These are phyloP conservation scores for Termitomyces sp. DNA, from an alignment of 768 basidiomycete genomes.

Conservation along the genomic window DNA sequence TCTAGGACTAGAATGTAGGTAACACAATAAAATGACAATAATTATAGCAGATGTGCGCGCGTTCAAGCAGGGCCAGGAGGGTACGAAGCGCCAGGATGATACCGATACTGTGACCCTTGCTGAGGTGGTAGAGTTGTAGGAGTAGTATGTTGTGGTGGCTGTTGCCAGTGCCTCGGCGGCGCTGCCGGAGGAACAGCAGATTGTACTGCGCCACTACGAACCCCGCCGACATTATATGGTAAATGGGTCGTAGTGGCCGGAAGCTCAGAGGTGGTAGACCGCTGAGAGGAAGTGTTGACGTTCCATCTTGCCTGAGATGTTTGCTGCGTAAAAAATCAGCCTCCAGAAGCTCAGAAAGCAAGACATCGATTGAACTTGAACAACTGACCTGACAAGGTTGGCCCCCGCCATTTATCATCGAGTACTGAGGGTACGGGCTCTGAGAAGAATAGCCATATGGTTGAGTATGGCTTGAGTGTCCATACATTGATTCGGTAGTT, in stretches of 20 bases:
- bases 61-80: conserved; percentile 23
- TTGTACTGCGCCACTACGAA: conserved; percentile 7
- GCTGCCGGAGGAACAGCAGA: not conserved
- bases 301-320: conserved; percentile 21
- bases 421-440: conserved; percentile 14
- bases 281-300: conserved; percentile 20
- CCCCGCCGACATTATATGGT: conserved; percentile 18
- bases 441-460: conserved; percentile 23
- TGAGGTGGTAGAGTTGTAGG: conserved; percentile 15
- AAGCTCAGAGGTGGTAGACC: conserved; percentile 12
- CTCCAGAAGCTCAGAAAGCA: not conserved
- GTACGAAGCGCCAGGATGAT: conserved; percentile 30
- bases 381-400: conserved; percentile 19
- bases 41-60: conserved; percentile 12
- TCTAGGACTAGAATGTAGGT: conserved; percentile 10
- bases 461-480: conserved; percentile 19
- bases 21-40: conserved; percentile 15
- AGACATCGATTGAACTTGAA: not conserved
- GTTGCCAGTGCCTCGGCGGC: conserved; percentile 10
- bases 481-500: conserved; percentile 20
- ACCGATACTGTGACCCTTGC: conserved; percentile 27
- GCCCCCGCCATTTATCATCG: conserved; percentile 13
- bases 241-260: not conserved
- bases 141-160: conserved; percentile 21
- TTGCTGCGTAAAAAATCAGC: conserved; percentile 10